Percentiles rank a stretch among this genome's conserved stretches.
phyloP scores from a whole-genome alignment of 345 rosid species.

The Syzygium aqueum region DNA sequence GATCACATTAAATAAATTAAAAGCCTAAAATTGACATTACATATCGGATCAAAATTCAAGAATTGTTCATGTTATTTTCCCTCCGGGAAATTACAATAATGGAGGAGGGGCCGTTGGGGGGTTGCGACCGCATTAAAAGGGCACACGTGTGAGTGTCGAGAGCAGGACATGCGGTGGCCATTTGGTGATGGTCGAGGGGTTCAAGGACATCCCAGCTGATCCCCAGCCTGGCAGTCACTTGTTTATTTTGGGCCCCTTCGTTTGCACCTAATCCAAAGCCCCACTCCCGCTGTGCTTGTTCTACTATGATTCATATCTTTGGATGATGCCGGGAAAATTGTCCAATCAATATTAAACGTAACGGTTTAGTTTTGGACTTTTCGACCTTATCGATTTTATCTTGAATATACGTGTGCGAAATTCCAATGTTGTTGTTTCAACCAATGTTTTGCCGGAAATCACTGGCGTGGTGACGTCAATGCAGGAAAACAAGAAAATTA shows the following conservation, averaged over 20 bases:
- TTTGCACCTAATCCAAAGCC: neutral
- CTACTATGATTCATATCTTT: neutral
- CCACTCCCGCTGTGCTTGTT: neutral
- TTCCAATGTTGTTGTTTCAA: accelerated
- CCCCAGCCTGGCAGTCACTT: neutral
- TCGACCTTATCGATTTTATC: accelerated
- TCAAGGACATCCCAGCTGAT: neutral
- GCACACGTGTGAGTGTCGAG: neutral
- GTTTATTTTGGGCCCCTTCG: neutral
- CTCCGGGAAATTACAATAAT: too few relatives aligned
- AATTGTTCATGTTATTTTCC: too few relatives aligned
- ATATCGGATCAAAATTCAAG: too few relatives aligned
- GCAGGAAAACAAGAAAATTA: neutral
- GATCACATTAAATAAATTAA: too few relatives aligned
- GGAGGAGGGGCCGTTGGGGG: too few relatives aligned
- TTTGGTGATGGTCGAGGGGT: neutral
- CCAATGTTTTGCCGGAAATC: accelerated
- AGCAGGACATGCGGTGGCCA: neutral
- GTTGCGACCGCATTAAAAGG: neutral
- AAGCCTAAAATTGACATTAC: too few relatives aligned
- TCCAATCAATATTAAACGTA: neutral
- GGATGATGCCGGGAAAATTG: accelerated
- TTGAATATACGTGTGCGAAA: neutral
- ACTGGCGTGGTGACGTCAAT: accelerated
- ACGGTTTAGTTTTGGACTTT: neutral